phyloP scores from a whole-genome alignment of 352 stramenopile species.

The Globisporangium parvum region DNA sequence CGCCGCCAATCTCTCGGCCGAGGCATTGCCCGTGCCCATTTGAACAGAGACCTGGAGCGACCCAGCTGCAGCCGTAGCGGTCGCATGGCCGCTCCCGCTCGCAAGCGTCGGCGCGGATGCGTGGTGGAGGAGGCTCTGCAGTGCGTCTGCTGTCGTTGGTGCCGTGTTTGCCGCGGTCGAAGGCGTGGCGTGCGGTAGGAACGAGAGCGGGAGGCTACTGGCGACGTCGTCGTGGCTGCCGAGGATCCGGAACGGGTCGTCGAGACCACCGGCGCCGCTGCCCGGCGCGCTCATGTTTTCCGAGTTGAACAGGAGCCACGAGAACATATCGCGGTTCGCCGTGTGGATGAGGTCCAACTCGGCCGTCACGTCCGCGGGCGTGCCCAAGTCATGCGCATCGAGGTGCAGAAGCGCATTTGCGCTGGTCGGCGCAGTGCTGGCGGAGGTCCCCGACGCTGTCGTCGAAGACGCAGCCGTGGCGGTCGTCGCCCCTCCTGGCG shows the following conservation, averaged over 20 bases:
- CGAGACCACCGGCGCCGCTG: conserved; percentile 13
- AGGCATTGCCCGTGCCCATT: conserved; percentile 1
- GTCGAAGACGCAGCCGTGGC: neutral
- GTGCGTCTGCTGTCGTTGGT: conserved; percentile 8
- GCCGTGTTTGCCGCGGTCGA: conserved; percentile 2
- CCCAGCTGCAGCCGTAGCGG: conserved; percentile 10
- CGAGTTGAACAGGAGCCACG: conserved; percentile 82
- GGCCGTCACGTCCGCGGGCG: conserved; percentile 24
- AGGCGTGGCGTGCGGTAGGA: conserved; percentile 21
- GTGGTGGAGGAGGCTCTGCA: conserved; percentile 4
- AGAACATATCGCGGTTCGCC: conserved; percentile 82
- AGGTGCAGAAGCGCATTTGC: conserved; percentile 12
- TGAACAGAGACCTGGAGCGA: conserved; percentile 16
- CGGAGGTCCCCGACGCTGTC: neutral
- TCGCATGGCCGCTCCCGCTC: conserved; percentile 7
- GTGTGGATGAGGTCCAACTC: conserved; percentile 66
- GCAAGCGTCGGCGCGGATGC: neutral
- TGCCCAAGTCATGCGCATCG: conserved; percentile 14
- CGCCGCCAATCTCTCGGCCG: conserved; percentile 8
- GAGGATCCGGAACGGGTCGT: conserved; percentile 71
- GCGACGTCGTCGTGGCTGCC: conserved; percentile 18
- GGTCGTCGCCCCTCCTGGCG: neutral
- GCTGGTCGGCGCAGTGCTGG: neutral
- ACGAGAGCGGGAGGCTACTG: conserved; percentile 26
- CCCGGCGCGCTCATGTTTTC: conserved; percentile 66